Evolutionary conservation across 2,329 filamentous ascomycete species (phyloP), one percentile per base, ranked within the genome.

Genomic region (Ceratocystis destructans): DNA sequence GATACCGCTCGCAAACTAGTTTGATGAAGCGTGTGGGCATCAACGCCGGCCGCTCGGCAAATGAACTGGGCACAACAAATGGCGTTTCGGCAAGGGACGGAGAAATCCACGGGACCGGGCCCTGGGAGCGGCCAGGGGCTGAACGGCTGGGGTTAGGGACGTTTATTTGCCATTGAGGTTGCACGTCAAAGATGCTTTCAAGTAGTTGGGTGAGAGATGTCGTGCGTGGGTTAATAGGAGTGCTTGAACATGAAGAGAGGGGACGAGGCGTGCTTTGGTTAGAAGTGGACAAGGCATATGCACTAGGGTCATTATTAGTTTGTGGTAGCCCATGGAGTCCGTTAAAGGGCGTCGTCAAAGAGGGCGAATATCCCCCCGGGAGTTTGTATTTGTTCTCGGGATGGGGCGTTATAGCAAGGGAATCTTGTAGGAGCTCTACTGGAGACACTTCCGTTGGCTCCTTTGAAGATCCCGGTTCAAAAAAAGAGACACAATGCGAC

Each of bases 11-110:
- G 25, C n/a, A 25, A n/a, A 59, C 55, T 10, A 59, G 8, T 17
- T 59, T 59, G 55, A 59, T 59, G 17, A 59, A 59, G 28, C 28
- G 55, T 6, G 55, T n/a, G 10, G 55, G 55, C 55, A 59, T 37
- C 28, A 59, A 17, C 2, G 17, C 15, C 17, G 55, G 25, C 20
- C 28, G 55, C 15, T 37, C 55, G 15, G 55, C 55, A 22, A 31
- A 37, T 25, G 55, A 33, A n/a, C 17, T 37, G 15, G 55, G 12
- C 28, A 37, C 55, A 17, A 33, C 55, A 25, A 59, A 59, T 6
- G 55, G 55, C 8, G 55, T 59, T 59, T 59, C 55, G 1, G 28
- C 28, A 31, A 59, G 55, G 7, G 55, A 59, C 1, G 10, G 55
- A 2, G 55, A 59, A 31, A 59, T 31, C 55, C 55, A 59, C 17